Base-by-base conservation (phyloP, 129 eudicot species). In the Flaveria linearis region DNA sequence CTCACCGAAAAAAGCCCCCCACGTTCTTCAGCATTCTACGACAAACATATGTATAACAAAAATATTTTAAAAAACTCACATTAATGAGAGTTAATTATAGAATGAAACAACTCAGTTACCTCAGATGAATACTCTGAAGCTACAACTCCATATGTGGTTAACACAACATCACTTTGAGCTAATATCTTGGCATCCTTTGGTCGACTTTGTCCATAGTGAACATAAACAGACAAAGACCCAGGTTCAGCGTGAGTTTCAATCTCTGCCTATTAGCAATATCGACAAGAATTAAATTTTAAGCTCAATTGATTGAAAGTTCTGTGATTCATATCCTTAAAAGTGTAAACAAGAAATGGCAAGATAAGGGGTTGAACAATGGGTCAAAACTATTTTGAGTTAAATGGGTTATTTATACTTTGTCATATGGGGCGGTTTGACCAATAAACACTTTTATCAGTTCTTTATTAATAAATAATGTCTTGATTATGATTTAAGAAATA, bases 121-220 rank as follows among this genome's bases (percentile, higher is more conserved):
- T 94, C 97, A 42, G 90, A 73, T 67, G 96, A 85, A 80, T 82
- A 94, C 67, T 94, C 99, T 30, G 99, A 94, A 33, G 99, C 87
- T 82, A 94, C 83, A 70, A 94, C 97, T 80, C 99, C 99, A 80
- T 94, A 94, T 5, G 99, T 94, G 56, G 99, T 94, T 4, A 94
- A 81, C 65, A 94, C 97, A 69, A 94, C 97, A 87, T 91, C 91
- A 81, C 83, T 82, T 78, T 85, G 97, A 68, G 93, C 91, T 62
- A 94, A 87, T 60, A 84, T 73, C 63, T 86, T 84, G 75, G 92
- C 88, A 84, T 94, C 99, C 84, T 86, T 94, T 52, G 97, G 87
- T 75, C 99, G 87, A 75, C 90, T 83, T 79, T 89, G 97, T 68
- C 99, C 99, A 83, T 94, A 94, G 72, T 94, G 97, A 81, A 89